Evolutionary conservation across 2,329 filamentous ascomycete species (phyloP), one percentile per base, ranked within the genome.

Genomic region (Simplicillium aogashimaense): DNA sequence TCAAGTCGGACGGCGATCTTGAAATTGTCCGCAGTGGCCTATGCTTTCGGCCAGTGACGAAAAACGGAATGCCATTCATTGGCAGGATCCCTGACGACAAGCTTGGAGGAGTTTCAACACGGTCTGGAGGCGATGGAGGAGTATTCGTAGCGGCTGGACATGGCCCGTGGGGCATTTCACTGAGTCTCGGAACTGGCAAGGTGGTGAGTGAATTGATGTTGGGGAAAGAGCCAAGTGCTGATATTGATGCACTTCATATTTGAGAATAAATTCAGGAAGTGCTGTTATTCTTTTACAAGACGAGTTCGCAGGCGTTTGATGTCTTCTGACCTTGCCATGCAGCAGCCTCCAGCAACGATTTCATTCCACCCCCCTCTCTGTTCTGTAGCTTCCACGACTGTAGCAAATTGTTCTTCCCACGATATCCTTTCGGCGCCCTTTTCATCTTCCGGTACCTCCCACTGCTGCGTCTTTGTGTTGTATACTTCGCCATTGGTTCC

Each of bases 121-220:
- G 56, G 30, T 47, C 54, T 2, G 61, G 59, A 0, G 49, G 50
- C 0, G 65, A 66, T 1, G 78, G 81, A 2, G 83, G 83, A 4
- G 78, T 90, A 0, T 89, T 76, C 53, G 56, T 88, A 30, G 78
- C 80, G 1, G 69, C 79, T 4, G 84, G 85, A 0, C 84, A 89
- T 64, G 84, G 83, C 1, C 80, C 83, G 0, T 89, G 84, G 84
- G 84, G 83, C 0, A 83, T 83, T 18, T 72, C 67, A 36, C 53
- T 78, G 51, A 67, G 68, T 13, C 59, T 86, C 25, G 84, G 83
- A 2, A 88, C 82, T 1, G 85, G 84, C 0, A 72, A 74, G 47
- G 76, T 86, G 6, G 63, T 88, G 62, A 72, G 80, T 10, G 83
- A 88, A 60, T 67, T 88, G 70, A 68, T 86, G 33, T 68, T 75